phyloP scores from a whole-genome alignment of 108 stramenopile genomes.

The Cyclotella baltica region DNA sequence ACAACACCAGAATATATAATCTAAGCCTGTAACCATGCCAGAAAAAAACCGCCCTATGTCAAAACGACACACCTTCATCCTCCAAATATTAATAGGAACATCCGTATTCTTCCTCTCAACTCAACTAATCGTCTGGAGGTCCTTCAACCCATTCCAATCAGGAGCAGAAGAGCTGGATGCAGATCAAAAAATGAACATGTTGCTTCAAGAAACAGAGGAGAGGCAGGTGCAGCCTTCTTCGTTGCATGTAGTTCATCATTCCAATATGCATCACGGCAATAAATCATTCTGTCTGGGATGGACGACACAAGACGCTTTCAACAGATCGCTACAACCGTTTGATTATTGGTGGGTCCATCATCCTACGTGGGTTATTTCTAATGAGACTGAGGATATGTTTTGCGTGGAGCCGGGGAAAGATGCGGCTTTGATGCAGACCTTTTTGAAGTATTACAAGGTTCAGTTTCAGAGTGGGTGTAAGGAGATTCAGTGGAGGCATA shows the following conservation, averaged over 20 bases:
- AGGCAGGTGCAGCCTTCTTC: background rate
- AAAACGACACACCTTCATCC: background rate
- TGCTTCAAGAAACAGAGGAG: background rate
- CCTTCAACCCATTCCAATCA: constrained; percentile 6
- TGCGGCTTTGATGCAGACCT: background rate
- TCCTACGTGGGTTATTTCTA: constrained; percentile 35
- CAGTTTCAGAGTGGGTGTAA: constrained; percentile 32
- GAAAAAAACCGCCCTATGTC: too few relatives aligned
- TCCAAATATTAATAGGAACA: background rate
- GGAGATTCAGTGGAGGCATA: constrained; percentile 16
- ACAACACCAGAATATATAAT: too few relatives aligned
- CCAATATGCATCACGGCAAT: background rate
- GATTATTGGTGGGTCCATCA: constrained; percentile 42
- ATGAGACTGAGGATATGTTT: constrained; percentile 30
- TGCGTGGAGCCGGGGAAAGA: constrained; percentile 14
- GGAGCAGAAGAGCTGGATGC: background rate
- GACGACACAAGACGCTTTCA: constrained; percentile 20
- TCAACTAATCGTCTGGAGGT: background rate
- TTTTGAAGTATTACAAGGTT: constrained; percentile 28
- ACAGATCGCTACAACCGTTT: constrained; percentile 42
- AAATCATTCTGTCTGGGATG: constrained; percentile 23
- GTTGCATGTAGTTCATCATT: background rate
- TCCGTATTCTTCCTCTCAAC: background rate
- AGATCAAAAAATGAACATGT: background rate
- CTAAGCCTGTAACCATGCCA: too few relatives aligned